Evolutionary conservation across 1,284 basidiomycete species (phyloP).

Genomic region (Pseudozyma flocculosa): DNA sequence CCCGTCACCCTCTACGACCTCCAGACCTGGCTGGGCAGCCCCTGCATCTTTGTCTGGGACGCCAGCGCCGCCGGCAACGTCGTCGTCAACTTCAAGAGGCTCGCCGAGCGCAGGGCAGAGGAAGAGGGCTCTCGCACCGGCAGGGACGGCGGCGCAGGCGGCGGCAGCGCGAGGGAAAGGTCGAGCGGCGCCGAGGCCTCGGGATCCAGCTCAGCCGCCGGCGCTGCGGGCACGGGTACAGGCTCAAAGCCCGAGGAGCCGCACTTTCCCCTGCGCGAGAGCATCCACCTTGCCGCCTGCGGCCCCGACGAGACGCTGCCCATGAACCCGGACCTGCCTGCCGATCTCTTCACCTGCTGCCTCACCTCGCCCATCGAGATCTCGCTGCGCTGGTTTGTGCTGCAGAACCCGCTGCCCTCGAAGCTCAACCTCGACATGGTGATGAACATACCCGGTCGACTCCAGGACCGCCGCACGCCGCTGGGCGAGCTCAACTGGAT

Average conservation of each 20-base stretch:
- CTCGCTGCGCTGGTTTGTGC: slow-evolving; percentile 87
- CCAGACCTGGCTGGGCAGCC: slow-evolving; percentile 78
- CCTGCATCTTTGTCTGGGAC: slow-evolving; percentile 98
- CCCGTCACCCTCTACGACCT: slow-evolving; percentile 91
- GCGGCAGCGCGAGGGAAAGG: slow-evolving; percentile 6
- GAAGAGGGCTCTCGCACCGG: slow-evolving; percentile 63
- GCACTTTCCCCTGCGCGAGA: slow-evolving; percentile 74
- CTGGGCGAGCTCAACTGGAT: slow-evolving; percentile 99
- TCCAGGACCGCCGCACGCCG: slow-evolving; percentile 93
- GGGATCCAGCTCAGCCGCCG: too few relatives aligned
- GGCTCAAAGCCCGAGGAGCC: slow-evolving; percentile 40
- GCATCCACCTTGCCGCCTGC: slow-evolving; percentile 93
- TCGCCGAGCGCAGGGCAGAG: slow-evolving; percentile 80
- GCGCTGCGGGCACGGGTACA: too few relatives aligned
- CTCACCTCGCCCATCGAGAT: slow-evolving; percentile 98
- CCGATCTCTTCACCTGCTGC: slow-evolving; percentile 95
- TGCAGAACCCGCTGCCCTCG: slow-evolving; percentile 73
- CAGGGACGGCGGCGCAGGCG: slow-evolving; percentile 4
- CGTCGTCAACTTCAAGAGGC: slow-evolving; percentile 83
- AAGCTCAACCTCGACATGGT: slow-evolving; percentile 77
- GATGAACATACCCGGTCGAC: slow-evolving; percentile 89
- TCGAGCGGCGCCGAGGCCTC: slow-evolving; percentile 10
- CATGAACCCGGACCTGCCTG: slow-evolving; percentile 92
- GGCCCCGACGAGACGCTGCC: slow-evolving; percentile 87
- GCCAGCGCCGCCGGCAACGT: slow-evolving; percentile 94